Conservation (phyloP, 441 rosid species). For the Kokia cookei region DNA sequence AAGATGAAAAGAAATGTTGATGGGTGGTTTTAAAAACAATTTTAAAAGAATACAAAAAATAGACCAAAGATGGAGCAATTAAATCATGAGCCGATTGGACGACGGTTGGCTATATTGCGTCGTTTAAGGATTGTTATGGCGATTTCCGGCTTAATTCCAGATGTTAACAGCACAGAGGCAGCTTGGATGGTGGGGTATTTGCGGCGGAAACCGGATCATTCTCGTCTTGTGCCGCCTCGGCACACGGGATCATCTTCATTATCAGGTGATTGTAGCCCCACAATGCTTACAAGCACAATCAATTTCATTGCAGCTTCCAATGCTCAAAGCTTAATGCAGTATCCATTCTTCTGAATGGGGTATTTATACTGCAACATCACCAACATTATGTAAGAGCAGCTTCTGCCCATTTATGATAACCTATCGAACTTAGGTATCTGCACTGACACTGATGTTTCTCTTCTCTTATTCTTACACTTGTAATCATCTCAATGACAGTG, state of each 20-base stretch:
- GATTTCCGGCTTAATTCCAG: constrained; percentile 50
- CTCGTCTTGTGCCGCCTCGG: constrained; percentile 44
- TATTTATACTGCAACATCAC: too few species aligned
- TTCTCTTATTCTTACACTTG: neutral
- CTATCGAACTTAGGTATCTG: too few species aligned
- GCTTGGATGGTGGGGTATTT: constrained; percentile 42
- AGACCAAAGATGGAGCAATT: neutral
- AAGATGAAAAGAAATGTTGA: too few species aligned
- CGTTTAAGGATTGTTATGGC: constrained; percentile 74
- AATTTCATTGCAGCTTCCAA: constrained; percentile 26
- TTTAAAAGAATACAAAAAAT: too few species aligned
- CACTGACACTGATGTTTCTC: too few species aligned
- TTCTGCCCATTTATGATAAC: too few species aligned
- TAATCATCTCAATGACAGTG: neutral
- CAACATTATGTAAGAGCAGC: too few species aligned
- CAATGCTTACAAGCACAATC: constrained; percentile 11
- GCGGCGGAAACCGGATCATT: constrained; percentile 41
- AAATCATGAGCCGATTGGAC: constrained; percentile 42
- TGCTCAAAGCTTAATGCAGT: neutral
- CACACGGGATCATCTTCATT: constrained; percentile 55
- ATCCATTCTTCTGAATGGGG: neutral
- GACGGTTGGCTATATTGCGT: constrained; percentile 63
- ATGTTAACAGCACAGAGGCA: constrained; percentile 62
- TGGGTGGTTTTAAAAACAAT: too few species aligned
- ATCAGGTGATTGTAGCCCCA: constrained; percentile 28